Evolutionary conservation across 2,329 filamentous ascomycete genomes (phyloP), one percentile per base, ranked within the genome.

Genomic region (Didymella keratinophila): DNA sequence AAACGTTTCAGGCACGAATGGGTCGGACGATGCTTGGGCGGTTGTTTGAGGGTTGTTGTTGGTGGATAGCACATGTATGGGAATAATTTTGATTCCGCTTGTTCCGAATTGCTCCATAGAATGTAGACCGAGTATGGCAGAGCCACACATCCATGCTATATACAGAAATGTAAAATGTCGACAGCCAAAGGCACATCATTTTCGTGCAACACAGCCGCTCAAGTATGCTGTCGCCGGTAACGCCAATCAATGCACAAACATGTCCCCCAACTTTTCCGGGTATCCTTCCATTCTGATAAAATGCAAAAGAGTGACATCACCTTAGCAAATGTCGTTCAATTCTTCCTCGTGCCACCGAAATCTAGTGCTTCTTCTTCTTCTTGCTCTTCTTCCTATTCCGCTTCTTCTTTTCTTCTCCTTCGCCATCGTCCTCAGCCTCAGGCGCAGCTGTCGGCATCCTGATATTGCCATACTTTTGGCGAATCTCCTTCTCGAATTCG

Each of bases 401-500:
- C 49, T 60, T 71, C 65, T 71, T 75, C 62, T 67, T 70, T 63
- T 71, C 71, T 42, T 56, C 65, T 30, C 60, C 61, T 6, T 70
- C 71, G 36, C 53, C 69, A 18, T 56, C 65, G 6, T 46, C 67
- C 4, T 71, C 63, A 2, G 56, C 65, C n/a, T 70, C 68, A 6
- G 58, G 57, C 47, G 64, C 61, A 37, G 55, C 52, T 60, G 63
- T 60, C 25, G 71, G 72, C 6, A 67, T 48, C 34, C 66, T 69
- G 14, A 69, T 64, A 32, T 71, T 67, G 12, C 73, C 71, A 58
- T 73, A 95, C 56, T 85, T 86, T 75, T 87, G 88, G 55, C 88
- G 81, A 74, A 92, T 87, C 73, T 96, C 92, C 56, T 87, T 81
- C 73, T 98, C 95, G 72, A 99, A 97, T 0, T 84, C 90, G 18